Evolutionary conservation across 164 flowering plant species (phyloP).

Genomic region (Annona squamosa): DNA sequence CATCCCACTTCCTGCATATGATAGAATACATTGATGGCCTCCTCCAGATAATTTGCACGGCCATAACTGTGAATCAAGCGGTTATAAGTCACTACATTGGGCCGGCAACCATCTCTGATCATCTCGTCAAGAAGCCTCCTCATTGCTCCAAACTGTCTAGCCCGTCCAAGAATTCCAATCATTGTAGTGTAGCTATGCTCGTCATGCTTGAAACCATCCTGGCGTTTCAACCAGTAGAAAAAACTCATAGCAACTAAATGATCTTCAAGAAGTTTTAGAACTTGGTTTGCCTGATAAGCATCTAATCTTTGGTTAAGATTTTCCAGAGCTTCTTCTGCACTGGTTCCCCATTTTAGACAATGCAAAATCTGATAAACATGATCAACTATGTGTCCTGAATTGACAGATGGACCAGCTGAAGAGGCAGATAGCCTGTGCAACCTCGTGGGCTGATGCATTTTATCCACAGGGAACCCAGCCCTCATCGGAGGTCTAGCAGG

Average conservation of each 20-base stretch:
- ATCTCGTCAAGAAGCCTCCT: constrained; percentile 75
- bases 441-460: constrained; percentile 21
- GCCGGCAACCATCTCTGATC: constrained; percentile 74
- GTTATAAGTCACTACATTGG: constrained; percentile 91
- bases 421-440: constrained; percentile 24
- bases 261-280: constrained; percentile 76
- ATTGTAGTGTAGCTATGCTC: constrained; percentile 93
- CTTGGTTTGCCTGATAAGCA: constrained; percentile 89
- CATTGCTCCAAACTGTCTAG: constrained; percentile 60
- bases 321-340: constrained; percentile 68
- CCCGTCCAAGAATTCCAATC: constrained; percentile 91
- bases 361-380: constrained; percentile 40
- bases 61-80: constrained; percentile 95
- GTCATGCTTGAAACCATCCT: constrained; percentile 82
- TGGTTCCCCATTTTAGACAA: constrained; percentile 59
- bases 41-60: constrained; percentile 71
- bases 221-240: constrained; percentile 79
- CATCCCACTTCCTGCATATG: constrained; percentile 67
- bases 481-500: not conserved
- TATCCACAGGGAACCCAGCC: constrained; percentile 7
- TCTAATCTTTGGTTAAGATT: constrained; percentile 51
- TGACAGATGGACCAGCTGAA: constrained; percentile 23
- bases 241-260: constrained; percentile 72
- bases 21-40: constrained; percentile 65
- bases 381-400: constrained; percentile 37